These are phyloP conservation scores for Nitzschia palea DNA, from an alignment of 108 stramenopile genomes.

Conservation along the genomic window DNA sequence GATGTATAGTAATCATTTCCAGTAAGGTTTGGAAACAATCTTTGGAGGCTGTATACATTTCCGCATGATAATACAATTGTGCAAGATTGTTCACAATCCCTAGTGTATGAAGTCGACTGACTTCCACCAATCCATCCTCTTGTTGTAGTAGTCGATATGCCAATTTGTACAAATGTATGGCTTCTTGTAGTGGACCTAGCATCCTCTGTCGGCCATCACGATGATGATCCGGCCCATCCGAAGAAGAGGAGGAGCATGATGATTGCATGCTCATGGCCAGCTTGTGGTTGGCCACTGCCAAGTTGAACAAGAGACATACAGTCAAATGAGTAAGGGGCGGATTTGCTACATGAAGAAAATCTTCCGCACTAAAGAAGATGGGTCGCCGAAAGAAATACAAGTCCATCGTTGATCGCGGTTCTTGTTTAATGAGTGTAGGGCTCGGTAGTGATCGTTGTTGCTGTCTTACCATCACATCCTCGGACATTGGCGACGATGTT, in stretches of 20 bases:
- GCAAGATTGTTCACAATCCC: slow-evolving; percentile 8
- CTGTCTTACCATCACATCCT: background rate
- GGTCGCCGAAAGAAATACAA: slow-evolving; percentile 3
- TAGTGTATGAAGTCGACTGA: slow-evolving; percentile 5
- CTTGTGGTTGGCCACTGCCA: slow-evolving; percentile 8
- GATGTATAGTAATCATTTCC: background rate
- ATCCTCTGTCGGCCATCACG: too few species aligned
- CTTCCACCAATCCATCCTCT: background rate
- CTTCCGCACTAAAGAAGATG: slow-evolving; percentile 1
- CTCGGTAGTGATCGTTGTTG: too few species aligned
- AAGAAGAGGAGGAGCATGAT: background rate
- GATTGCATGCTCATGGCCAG: background rate
- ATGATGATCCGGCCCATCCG: too few species aligned
- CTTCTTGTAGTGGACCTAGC: background rate
- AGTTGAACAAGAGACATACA: slow-evolving; percentile 3
- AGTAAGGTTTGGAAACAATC: slow-evolving; percentile 1
- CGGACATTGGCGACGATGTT: background rate
- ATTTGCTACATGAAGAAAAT: background rate
- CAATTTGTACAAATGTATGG: slow-evolving; percentile 1
- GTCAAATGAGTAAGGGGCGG: slow-evolving; percentile 3
- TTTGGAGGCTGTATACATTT: background rate
- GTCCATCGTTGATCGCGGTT: background rate
- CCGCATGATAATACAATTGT: background rate
- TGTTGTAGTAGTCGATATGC: slow-evolving; percentile 7
- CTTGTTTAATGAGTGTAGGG: too few species aligned